Percentiles rank a stretch among this genome's conserved stretches.
These are phyloP conservation scores for Diaporthe eres DNA, from an alignment of 2,329 filamentous ascomycete species.

Conservation along the genomic window DNA sequence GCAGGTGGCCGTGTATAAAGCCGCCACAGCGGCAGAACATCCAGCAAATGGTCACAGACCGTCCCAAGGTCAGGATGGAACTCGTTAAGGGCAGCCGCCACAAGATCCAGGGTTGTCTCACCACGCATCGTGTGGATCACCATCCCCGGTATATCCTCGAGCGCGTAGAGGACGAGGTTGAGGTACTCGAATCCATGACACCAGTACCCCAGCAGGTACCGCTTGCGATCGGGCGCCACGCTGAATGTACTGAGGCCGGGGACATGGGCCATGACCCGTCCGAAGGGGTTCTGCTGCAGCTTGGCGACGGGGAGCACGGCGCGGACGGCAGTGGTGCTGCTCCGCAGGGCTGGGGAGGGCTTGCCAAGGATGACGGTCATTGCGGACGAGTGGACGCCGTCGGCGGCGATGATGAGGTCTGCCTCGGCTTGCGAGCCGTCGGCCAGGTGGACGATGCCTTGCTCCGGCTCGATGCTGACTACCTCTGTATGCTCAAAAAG, in stretches of 20 bases:
- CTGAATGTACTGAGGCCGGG: slow-evolving; percentile 16
- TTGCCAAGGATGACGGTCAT: slow-evolving; percentile 17
- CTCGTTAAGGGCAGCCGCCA: slow-evolving; percentile 12
- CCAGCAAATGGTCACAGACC: slow-evolving; percentile 21
- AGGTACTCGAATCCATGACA: slow-evolving; percentile 18
- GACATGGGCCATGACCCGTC: background rate
- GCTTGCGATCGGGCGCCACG: slow-evolving; percentile 10
- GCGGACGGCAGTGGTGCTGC: slow-evolving; percentile 11
- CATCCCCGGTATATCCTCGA: slow-evolving; percentile 19
- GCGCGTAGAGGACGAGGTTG: slow-evolving; percentile 20
- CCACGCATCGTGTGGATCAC: slow-evolving; percentile 9
- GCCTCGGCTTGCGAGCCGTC: background rate
- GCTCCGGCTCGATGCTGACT: slow-evolving; percentile 15
- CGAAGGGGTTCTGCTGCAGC: slow-evolving; percentile 13
- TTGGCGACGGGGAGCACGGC: slow-evolving; percentile 6
- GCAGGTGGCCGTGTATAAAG: slow-evolving; percentile 14
- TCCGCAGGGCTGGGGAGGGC: slow-evolving; percentile 9
- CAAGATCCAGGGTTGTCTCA: background rate
- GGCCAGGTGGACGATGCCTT: slow-evolving; percentile 14
- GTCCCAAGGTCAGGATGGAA: slow-evolving; percentile 20
- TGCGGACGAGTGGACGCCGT: slow-evolving; percentile 23
- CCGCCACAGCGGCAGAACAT: slow-evolving; percentile 20
- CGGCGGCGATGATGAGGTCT: slow-evolving; percentile 26
- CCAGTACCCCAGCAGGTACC: slow-evolving; percentile 24
- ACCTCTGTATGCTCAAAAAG: slow-evolving; percentile 13